Conservation (phyloP, 2,329 filamentous ascomycete genomes). For the Penicillium sumatraense region DNA sequence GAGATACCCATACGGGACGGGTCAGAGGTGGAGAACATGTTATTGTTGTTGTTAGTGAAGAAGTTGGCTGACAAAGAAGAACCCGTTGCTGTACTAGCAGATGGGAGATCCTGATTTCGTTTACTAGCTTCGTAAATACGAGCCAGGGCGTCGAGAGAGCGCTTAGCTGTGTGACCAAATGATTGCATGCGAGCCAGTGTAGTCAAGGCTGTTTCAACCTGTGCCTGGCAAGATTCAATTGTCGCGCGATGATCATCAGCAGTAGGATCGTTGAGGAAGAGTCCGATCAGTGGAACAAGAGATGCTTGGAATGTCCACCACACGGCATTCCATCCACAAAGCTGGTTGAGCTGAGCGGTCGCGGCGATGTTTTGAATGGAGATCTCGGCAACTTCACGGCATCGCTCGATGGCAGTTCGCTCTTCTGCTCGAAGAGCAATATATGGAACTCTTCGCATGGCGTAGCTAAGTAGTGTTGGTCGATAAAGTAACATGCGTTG, state of each 20-base stretch:
- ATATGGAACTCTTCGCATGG: constrained; percentile 58
- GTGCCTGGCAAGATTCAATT: constrained; percentile 55
- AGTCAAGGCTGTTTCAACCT: constrained; percentile 56
- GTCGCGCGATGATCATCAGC: constrained; percentile 65
- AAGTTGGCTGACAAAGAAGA: constrained; percentile 13
- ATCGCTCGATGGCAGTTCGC: constrained; percentile 68
- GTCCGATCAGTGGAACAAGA: constrained; percentile 76
- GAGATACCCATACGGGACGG: constrained; percentile 21
- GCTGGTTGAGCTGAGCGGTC: constrained; percentile 73
- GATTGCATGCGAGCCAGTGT: constrained; percentile 59
- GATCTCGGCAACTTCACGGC: constrained; percentile 69
- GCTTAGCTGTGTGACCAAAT: constrained; percentile 67
- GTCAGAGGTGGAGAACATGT: constrained; percentile 22
- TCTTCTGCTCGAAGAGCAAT: constrained; percentile 63
- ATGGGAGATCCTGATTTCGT: constrained; percentile 25
- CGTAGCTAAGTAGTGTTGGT: constrained; percentile 70
- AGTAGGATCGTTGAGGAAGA: constrained; percentile 58
- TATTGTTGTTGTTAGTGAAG: constrained; percentile 17
- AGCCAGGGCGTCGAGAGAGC: constrained; percentile 66
- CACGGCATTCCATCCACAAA: constrained; percentile 79
- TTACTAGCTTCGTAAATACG: constrained; percentile 65
- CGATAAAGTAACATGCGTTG: constrained; percentile 76
- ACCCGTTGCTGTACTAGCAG: constrained; percentile 11
- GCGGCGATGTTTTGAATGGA: constrained; percentile 73
- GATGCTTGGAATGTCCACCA: constrained; percentile 82